Base-by-base conservation (phyloP, 148 eudicot species). In the Rhododendron kiyosumense region DNA sequence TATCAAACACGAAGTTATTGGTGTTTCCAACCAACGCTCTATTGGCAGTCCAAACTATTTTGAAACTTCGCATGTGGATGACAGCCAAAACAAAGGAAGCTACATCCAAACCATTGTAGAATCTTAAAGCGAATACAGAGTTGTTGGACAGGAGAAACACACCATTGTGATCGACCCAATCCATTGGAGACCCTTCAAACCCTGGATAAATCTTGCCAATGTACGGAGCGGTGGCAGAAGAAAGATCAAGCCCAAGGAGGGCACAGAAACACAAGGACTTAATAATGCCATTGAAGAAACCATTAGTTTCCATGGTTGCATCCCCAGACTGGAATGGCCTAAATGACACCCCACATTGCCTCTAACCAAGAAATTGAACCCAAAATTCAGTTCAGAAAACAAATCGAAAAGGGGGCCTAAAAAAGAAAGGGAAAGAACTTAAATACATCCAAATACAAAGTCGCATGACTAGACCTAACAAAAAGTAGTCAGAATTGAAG, bases 31-130 rank as follows among this genome's bases (percentile, higher is more conserved):
- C 88, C 10, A 65, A 57, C 20, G 61, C 83, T 78, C 88, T 81
- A 82, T 86, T 86, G 28, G 90, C 90, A 14, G 69, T 86, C 90
- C 90, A 89, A 81, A 85, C 86, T 32, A 36, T 18, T 76, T 82
- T 52, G 69, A 34, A 32, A 83, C 88, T 89, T 45, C 18, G 38
- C n/a, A 81, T 5, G 81, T 84, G 88, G 59, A 74, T 86, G n/a
- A 89, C 76, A 49, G 78, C 87, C 52, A 89, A 83, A 22, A 76
- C 3, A 84, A 84, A 86, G 11, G 41, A 13, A 15, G 83, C 73
- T 7, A 61, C 88, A 81, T 89, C 90, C 75, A 86, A 77, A 49
- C 73, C 78, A 81, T 32, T 10, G 43, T 46, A 84, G 79, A 89
- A 89, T 48, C 87, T 85, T 3, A 89, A 45, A 46, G 87, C 81